Conservation (phyloP, 2,329 filamentous ascomycete genomes). For the Ceratocystis ficicola region DNA sequence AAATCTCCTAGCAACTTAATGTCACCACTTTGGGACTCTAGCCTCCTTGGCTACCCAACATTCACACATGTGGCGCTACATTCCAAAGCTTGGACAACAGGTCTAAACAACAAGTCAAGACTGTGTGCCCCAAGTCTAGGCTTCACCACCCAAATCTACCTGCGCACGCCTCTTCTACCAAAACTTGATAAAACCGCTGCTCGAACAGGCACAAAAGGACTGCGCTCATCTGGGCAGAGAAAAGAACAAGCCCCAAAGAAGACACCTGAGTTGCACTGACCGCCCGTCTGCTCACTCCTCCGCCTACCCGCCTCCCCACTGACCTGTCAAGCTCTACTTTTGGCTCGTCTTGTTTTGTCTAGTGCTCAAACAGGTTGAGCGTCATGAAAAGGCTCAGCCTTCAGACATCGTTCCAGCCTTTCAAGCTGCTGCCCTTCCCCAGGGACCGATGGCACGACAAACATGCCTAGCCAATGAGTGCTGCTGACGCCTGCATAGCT, state of each 20-base stretch:
- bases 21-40: neutral
- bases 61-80: too few relatives aligned
- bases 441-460: too few relatives aligned
- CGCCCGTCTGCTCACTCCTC: neutral
- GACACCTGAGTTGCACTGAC: neutral
- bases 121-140: neutral
- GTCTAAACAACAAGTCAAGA: too few relatives aligned
- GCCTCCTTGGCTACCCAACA: neutral
- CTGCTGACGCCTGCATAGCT: too few relatives aligned
- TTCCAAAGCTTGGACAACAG: neutral
- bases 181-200: neutral
- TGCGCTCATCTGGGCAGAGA: neutral
- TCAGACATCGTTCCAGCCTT: neutral
- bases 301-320: neutral
- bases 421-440: neutral
- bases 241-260: neutral
- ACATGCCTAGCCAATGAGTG: too few relatives aligned
- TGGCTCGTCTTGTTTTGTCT: neutral
- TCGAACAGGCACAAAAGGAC: neutral
- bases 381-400: neutral
- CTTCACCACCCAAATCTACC: neutral
- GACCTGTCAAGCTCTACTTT: neutral
- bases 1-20: neutral
- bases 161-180: neutral
- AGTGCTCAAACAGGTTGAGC: neutral